Conservation (phyloP, 139 green algal genomes). For the Raphidocelis subcapitata region DNA sequence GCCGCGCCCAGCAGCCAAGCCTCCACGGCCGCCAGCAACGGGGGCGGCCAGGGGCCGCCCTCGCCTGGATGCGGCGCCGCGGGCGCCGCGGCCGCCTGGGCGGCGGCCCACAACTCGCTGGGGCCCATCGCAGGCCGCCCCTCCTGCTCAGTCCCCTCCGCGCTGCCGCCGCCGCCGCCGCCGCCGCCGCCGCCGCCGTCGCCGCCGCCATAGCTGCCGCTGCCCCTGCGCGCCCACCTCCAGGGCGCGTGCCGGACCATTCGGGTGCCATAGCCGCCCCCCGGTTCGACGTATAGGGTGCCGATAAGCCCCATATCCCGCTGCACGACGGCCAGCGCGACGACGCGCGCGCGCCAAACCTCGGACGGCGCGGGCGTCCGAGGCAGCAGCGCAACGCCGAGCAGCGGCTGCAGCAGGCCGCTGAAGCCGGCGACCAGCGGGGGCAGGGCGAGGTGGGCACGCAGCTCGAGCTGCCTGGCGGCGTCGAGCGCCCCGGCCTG, state of each 20-base stretch:
- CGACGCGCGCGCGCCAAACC: slow-evolving; percentile 4
- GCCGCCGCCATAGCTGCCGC: too few relatives aligned
- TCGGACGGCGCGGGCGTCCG: background rate
- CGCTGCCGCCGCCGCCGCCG: background rate
- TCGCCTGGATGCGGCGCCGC: too few relatives aligned
- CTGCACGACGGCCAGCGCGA: background rate
- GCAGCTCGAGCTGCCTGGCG: too few relatives aligned
- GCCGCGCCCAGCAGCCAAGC: too few relatives aligned
- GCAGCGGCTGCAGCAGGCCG: slow-evolving; percentile 11
- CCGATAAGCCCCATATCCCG: background rate
- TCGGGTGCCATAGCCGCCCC: slow-evolving; percentile 26
- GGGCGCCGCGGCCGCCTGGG: too few relatives aligned
- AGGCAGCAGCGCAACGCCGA: background rate
- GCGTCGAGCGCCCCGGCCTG: too few relatives aligned
- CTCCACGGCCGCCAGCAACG: too few relatives aligned
- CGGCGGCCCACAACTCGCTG: slow-evolving; percentile 2
- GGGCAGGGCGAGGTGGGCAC: slow-evolving; percentile 5
- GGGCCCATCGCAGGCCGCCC: background rate
- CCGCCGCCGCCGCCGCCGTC: too few relatives aligned
- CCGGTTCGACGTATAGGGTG: slow-evolving; percentile 26
- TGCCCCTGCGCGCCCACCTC: too few relatives aligned
- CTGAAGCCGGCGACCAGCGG: slow-evolving; percentile 4
- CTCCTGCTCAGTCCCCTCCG: background rate
- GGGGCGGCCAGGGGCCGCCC: too few relatives aligned
- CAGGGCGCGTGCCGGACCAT: slow-evolving; percentile 8